Base-by-base conservation (phyloP, 2,329 filamentous ascomycete genomes). In the Cercospora sesami region DNA sequence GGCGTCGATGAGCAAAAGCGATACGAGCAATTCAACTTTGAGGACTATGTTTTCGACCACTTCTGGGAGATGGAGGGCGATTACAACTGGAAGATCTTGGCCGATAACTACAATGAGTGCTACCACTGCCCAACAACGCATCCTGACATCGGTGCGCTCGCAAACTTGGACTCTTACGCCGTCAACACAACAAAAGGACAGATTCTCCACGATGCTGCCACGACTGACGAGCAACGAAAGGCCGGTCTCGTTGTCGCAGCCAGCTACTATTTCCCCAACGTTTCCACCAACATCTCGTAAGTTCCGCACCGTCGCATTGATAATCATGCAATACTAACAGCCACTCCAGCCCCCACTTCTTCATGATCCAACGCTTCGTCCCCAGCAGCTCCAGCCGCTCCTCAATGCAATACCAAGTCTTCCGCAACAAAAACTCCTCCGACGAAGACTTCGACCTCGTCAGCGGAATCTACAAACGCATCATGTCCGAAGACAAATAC, bases 51-150 rank as follows among this genome's bases (percentile, higher is more conserved):
- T 16, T 88, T 87, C 70, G 86, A 88, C 71, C 85, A 88, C 74
- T 77, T 78, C 33, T 88, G 85, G 84, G 82, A 86, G 71, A 84
- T 86, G 82, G 82, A 86, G 60, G 83, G 83, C 0, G 81, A 83
- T 33, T 86, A 84, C 75, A 88, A 88, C 79, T 88, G 86, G 86
- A 88, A 88, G 79, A 83, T 85, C 26, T 76, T 87, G 33, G 83
- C 84, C 14, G 87, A 89, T 74, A 89, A 89, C 79, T 90, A 88
- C 80, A 90, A 90, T 75, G 87, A 87, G 75, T 89, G 87, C 75
- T 90, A 89, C 72, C 87, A 89, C 79, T 89, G 86, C 79, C 83
- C 84, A 61, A 85, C 84, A 0, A 84, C 86, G 1, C 86, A 89
- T 71, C 86, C 87, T 2, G 85, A 87, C 66, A 84, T 88, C 33